These are phyloP conservation scores for Coriolopsis trogii DNA, from an alignment of 1,284 basidiomycete genomes.

Conservation along the genomic window DNA sequence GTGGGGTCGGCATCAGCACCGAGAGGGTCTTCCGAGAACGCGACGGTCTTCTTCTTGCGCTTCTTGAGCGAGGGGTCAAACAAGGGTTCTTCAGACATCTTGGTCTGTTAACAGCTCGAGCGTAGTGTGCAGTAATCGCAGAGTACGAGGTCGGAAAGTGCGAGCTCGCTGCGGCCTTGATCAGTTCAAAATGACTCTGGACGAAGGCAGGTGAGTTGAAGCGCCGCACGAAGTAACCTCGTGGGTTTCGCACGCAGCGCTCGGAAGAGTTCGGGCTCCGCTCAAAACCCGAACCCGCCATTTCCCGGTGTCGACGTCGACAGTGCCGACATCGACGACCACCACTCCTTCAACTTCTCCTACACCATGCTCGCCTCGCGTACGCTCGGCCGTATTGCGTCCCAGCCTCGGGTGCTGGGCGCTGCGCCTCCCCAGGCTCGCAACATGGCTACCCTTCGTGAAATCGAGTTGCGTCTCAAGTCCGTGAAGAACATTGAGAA, in stretches of 20 bases:
- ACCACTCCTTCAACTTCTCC: slow-evolving; percentile 28
- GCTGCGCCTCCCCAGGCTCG: slow-evolving; percentile 69
- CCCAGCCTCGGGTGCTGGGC: slow-evolving; percentile 58
- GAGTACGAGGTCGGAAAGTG: slow-evolving; percentile 4
- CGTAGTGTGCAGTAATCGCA: no score
- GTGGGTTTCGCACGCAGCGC: not conserved
- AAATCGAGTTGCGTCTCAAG: slow-evolving; percentile 97
- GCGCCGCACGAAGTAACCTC: slow-evolving; percentile 11
- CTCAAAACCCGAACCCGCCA: slow-evolving; percentile 19
- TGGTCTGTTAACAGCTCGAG: slow-evolving; percentile 15
- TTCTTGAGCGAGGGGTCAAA: slow-evolving; percentile 86
- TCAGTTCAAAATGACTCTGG: slow-evolving; percentile 21
- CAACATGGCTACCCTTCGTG: slow-evolving; percentile 96
- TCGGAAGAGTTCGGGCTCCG: slow-evolving; percentile 22
- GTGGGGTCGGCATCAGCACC: slow-evolving; percentile 83
- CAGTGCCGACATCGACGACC: slow-evolving; percentile 16
- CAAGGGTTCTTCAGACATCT: slow-evolving; percentile 71
- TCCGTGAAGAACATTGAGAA: slow-evolving; percentile 98
- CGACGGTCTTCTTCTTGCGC: slow-evolving; percentile 83
- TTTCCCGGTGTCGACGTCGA: slow-evolving; percentile 28
- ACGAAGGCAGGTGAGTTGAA: not conserved
- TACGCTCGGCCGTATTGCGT: slow-evolving; percentile 64
- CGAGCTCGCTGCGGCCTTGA: slow-evolving; percentile 19
- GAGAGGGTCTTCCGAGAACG: slow-evolving; percentile 82
- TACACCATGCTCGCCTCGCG: slow-evolving; percentile 61